Percentiles rank a stretch among this genome's conserved stretches.
Conservation (phyloP, 306 rosid genomes). For the Mimosa bimucronata region DNA sequence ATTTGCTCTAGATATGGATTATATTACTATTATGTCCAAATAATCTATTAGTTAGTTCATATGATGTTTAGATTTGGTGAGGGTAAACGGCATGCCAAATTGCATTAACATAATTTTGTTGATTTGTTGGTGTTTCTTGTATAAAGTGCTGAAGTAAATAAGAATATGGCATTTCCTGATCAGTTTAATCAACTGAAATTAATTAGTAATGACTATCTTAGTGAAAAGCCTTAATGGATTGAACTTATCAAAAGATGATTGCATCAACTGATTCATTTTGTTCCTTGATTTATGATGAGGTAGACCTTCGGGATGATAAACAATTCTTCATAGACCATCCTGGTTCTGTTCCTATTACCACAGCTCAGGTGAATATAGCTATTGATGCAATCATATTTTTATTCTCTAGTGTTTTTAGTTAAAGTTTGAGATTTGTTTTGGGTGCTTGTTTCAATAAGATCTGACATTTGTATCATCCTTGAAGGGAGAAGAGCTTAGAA, state of each 20-base stretch:
- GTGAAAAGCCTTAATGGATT: background rate
- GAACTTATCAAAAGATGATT: background rate
- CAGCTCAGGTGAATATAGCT: slow-evolving; percentile 68
- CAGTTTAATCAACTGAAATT: background rate
- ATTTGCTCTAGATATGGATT: slow-evolving; percentile 10
- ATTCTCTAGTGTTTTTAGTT: background rate
- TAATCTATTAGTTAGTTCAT: slow-evolving; percentile 4
- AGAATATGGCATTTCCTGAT: background rate
- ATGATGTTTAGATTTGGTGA: slow-evolving; percentile 13
- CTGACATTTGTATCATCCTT: slow-evolving; percentile 19
- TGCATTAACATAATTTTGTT: background rate
- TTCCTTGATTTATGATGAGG: slow-evolving; percentile 44
- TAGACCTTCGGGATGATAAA: slow-evolving; percentile 97
- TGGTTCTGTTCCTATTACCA: slow-evolving; percentile 89
- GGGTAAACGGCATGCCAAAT: background rate
- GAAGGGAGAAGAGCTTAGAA: slow-evolving; percentile 94
- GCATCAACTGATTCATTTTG: slow-evolving; percentile 17
- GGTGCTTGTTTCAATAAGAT: background rate
- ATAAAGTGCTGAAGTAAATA: background rate
- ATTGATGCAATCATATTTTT: slow-evolving; percentile 7
- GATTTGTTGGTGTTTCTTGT: background rate
- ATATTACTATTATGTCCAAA: background rate
- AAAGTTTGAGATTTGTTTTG: background rate
- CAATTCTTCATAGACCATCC: slow-evolving; percentile 96
- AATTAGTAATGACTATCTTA: background rate